phyloP scores from a whole-genome alignment of 2,329 filamentous ascomycete genomes.

The Calonectria pseudoturangicola region DNA sequence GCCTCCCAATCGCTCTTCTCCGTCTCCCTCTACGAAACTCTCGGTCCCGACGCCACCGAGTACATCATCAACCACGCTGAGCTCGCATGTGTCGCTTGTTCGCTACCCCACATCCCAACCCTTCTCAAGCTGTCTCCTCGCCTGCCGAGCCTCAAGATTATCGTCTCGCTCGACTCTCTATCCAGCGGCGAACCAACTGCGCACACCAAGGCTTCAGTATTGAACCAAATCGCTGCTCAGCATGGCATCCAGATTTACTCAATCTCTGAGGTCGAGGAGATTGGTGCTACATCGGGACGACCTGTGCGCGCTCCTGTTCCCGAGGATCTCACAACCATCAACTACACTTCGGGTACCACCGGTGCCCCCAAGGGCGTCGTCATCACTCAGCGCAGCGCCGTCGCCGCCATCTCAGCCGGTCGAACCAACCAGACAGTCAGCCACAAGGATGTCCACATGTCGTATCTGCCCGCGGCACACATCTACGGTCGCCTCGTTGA shows the following conservation, averaged over 20 bases:
- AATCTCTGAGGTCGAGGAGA: conserved; percentile 85
- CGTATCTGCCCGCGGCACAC: conserved; percentile 94
- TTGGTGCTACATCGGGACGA: conserved; percentile 83
- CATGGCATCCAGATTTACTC: conserved; percentile 87
- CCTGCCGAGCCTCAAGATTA: conserved; percentile 87
- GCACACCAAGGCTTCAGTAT: conserved; percentile 85
- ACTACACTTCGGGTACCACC: conserved; percentile 92
- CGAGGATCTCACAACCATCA: conserved; percentile 90
- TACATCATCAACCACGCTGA: conserved; percentile 96
- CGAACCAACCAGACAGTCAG: conserved; percentile 72
- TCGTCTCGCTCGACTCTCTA: conserved; percentile 89
- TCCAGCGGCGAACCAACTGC: conserved; percentile 85
- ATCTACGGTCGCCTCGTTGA: conserved; percentile 94
- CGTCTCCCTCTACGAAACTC: conserved; percentile 96
- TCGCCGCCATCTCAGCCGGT: conserved; percentile 80
- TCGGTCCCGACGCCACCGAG: conserved; percentile 92
- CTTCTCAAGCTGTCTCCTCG: conserved; percentile 87
- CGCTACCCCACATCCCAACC: conserved; percentile 86
- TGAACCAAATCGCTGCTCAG: conserved; percentile 84
- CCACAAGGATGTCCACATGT: conserved; percentile 79
- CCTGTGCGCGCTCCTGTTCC: conserved; percentile 82
- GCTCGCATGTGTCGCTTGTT: conserved; percentile 84
- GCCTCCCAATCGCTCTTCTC: conserved; percentile 91
- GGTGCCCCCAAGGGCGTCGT: conserved; percentile 89
- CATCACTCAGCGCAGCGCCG: conserved; percentile 86